Base-by-base conservation (phyloP, 2,329 filamentous ascomycete species). In the Botrytis pseudocinerea region DNA sequence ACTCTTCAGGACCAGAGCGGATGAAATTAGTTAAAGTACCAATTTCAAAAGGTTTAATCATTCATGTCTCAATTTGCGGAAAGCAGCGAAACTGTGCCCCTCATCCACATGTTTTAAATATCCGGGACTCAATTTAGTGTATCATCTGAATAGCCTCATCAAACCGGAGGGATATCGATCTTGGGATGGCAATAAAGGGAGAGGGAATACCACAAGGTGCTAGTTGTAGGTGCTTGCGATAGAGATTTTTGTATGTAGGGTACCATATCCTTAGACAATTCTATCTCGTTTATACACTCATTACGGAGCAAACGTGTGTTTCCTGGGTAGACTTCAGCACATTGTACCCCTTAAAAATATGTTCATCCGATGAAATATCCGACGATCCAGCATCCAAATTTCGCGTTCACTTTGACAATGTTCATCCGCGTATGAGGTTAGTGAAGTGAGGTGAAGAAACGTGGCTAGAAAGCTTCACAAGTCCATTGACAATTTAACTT, bases 81-180 rank as follows among this genome's bases (percentile, higher is more conserved):
- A 8, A 59, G 38, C 32, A 71, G 35, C 69, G 61, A 71, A 38
- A 57, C 60, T 44, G 69, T 64, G 46, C 54, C 54, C 61, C 64
- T 54, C 64, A 54, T 42, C 25, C 46, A 42, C 35, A 40, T 54
- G 48, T 28, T 54, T 40, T 25, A 28, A 46, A 57, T 28, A 42
- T 57, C 7, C 35, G 64, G 48, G 42, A 42, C 16, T 28, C 46
- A 68, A 57, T 32, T 54, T 57, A 4, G 48, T 25, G 46, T 51
- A 54, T 40, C 48, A 66, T 40, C n/a, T 22, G 64, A 40, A 66
- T 51, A n/a, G 44, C 63, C 12, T 66, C 63, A 51, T 51, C 14
- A 14, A 46, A 8, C 12, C 59, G 7, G 35, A 22, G 12, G 16
- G 40, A 42, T 42, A 18, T 63, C 4, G 14, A 63, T 16, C 18